Percentiles rank a stretch among this genome's conserved stretches.
phyloP scores from a whole-genome alignment of 2,329 filamentous ascomycete species.

The Fusarium hostae region DNA sequence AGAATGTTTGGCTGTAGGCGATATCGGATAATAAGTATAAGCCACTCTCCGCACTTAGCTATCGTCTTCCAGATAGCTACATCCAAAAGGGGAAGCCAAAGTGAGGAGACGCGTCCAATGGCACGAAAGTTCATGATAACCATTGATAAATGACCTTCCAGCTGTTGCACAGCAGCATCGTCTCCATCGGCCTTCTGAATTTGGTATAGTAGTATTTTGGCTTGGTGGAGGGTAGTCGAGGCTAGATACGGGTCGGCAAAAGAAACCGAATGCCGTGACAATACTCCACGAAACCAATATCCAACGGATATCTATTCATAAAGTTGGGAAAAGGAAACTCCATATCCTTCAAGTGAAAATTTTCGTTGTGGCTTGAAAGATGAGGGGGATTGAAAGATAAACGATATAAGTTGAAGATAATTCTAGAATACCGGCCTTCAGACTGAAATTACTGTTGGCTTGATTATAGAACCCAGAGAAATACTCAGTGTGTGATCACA shows the following conservation, averaged over 20 bases:
- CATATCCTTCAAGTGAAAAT: accelerated
- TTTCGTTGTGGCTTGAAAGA: not conserved
- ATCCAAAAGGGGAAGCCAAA: not conserved
- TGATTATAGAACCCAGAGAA: not conserved
- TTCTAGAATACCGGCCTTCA: accelerated
- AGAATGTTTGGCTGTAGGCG: no score
- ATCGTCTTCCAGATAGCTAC: not conserved
- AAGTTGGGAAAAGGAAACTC: not conserved
- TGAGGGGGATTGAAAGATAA: accelerated
- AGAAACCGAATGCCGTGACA: not conserved
- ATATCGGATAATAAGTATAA: conserved; percentile 1
- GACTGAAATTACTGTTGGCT: accelerated
- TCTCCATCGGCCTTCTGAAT: conserved; percentile 37
- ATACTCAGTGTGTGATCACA: accelerated
- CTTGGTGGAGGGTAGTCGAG: not conserved
- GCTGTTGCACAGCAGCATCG: not conserved
- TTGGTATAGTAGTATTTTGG: conserved; percentile 8
- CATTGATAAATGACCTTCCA: not conserved
- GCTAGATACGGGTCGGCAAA: conserved; percentile 10
- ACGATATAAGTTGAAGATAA: not conserved
- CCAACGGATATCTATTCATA: accelerated
- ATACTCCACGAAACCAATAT: accelerated
- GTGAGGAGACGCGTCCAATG: conserved; percentile 22
- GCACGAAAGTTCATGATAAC: not conserved
- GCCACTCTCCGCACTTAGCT: not conserved